phyloP scores from a whole-genome alignment of 257 asterid species.

The Oldenlandia corymbosa region DNA sequence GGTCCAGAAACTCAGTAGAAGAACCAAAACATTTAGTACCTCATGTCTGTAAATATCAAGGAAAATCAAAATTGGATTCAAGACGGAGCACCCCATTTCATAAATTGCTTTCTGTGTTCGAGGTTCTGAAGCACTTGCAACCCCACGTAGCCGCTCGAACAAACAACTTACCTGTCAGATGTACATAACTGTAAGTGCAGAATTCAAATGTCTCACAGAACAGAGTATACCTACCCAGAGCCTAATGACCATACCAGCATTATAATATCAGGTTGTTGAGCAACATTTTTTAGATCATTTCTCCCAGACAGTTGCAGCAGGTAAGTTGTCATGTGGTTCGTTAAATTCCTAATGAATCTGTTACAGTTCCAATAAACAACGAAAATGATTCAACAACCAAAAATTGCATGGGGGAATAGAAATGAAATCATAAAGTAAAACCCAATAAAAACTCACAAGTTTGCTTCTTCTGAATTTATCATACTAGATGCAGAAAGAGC shows the following conservation, averaged over 20 bases:
- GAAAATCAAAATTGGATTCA: constrained; percentile 66
- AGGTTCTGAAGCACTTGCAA: constrained; percentile 91
- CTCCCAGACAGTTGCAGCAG: constrained; percentile 67
- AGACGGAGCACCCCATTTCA: constrained; percentile 71
- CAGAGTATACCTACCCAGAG: neutral
- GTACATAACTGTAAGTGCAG: constrained; percentile 19
- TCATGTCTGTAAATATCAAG: constrained; percentile 82
- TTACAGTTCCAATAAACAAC: constrained; percentile 18
- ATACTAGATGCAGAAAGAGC: constrained; percentile 72
- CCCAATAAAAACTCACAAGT: constrained; percentile 50
- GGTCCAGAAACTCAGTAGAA: constrained; percentile 16
- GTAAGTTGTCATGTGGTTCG: constrained; percentile 63
- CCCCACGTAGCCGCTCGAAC: constrained; percentile 97
- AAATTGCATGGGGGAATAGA: constrained; percentile 10
- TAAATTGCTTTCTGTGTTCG: constrained; percentile 78
- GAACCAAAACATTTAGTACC: constrained; percentile 38
- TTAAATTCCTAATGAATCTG: constrained; percentile 65
- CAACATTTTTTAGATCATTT: constrained; percentile 63
- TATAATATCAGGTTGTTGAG: constrained; percentile 83
- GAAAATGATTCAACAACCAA: constrained; percentile 15
- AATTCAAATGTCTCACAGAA: constrained; percentile 11
- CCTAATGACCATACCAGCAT: constrained; percentile 47
- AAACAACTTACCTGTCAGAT: constrained; percentile 71
- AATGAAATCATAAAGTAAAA: constrained; percentile 5
- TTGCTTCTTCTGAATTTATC: constrained; percentile 49